These are phyloP conservation scores for Rhynchosporium secalis DNA, from an alignment of 2,329 filamentous ascomycete genomes.

Conservation along the genomic window DNA sequence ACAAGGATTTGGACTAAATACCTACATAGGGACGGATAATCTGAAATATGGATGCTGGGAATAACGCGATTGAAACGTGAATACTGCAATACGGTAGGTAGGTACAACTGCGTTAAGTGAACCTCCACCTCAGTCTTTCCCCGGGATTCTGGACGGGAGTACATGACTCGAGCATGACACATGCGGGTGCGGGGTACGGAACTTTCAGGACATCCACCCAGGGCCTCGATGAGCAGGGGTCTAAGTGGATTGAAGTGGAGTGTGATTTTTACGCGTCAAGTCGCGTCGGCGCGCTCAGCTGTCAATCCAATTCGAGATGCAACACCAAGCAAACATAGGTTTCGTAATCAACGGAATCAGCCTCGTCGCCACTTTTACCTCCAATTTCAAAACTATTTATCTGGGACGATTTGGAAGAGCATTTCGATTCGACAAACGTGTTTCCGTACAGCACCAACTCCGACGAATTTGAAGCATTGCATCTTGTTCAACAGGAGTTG, in stretches of 20 bases:
- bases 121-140: neutral
- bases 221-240: neutral
- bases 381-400: slow-evolving; percentile 33
- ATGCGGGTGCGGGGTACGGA: neutral
- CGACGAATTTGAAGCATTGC: slow-evolving; percentile 50
- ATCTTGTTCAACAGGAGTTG: slow-evolving; percentile 44
- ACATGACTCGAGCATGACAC: no score
- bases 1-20: no score
- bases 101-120: slow-evolving; percentile 4
- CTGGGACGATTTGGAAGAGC: slow-evolving; percentile 31
- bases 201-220: no score
- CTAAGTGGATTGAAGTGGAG: no score
- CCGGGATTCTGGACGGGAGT: no score
- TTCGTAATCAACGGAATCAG: slow-evolving; percentile 26
- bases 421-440: slow-evolving; percentile 8
- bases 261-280: neutral
- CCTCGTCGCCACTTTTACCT: slow-evolving; percentile 30
- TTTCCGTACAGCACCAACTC: slow-evolving; percentile 39
- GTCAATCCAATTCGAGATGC: slow-evolving; percentile 2
- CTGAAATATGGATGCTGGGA: slow-evolving; percentile 36
- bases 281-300: slow-evolving; percentile 20
- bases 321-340: slow-evolving; percentile 11
- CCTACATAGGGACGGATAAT: neutral
- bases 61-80: slow-evolving; percentile 33
- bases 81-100: slow-evolving; percentile 21